These are phyloP conservation scores for Pharnaceum exiguum DNA, from an alignment of 148 eudicot genomes.

Conservation along the genomic window DNA sequence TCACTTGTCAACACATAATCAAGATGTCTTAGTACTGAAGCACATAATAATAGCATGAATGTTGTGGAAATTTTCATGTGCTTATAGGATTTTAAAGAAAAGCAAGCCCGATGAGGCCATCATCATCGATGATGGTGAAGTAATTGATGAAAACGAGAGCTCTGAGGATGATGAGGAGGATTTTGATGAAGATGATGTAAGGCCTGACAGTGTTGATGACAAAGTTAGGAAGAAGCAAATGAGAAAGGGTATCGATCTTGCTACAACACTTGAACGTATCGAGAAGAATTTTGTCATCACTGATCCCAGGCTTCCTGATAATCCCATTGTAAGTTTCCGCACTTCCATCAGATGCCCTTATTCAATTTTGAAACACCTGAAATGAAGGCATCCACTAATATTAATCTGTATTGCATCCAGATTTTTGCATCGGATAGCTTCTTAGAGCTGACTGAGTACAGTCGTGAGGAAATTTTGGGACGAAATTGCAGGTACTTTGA, in stretches of 20 bases:
- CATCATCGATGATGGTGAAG: slow-evolving; percentile 28
- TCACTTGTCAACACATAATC: too few relatives aligned
- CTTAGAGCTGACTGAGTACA: slow-evolving; percentile 96
- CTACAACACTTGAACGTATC: slow-evolving; percentile 98
- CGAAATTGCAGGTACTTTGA: slow-evolving; percentile 82
- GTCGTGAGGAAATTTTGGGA: slow-evolving; percentile 95
- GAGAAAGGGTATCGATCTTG: slow-evolving; percentile 99
- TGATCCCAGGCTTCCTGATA: slow-evolving; percentile 98
- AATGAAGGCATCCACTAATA: neutral
- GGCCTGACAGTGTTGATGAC: slow-evolving; percentile 86
- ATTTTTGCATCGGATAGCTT: slow-evolving; percentile 99
- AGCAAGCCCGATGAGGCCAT: slow-evolving; percentile 38
- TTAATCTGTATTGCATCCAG: slow-evolving; percentile 25
- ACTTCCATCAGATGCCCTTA: neutral
- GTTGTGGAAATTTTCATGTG: too few relatives aligned
- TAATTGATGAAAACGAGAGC: slow-evolving; percentile 18
- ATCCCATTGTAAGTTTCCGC: slow-evolving; percentile 80
- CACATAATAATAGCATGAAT: too few relatives aligned
- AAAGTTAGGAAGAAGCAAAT: slow-evolving; percentile 86
- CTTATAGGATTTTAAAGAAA: slow-evolving; percentile 75
- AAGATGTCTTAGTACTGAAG: too few relatives aligned
- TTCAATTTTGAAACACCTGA: neutral
- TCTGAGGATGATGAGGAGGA: slow-evolving; percentile 35
- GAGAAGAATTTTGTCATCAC: slow-evolving; percentile 98
- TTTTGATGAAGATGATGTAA: slow-evolving; percentile 42